Evolutionary conservation across 129 eudicot species (phyloP).

Genomic region (Heracleum sosnowskyi): DNA sequence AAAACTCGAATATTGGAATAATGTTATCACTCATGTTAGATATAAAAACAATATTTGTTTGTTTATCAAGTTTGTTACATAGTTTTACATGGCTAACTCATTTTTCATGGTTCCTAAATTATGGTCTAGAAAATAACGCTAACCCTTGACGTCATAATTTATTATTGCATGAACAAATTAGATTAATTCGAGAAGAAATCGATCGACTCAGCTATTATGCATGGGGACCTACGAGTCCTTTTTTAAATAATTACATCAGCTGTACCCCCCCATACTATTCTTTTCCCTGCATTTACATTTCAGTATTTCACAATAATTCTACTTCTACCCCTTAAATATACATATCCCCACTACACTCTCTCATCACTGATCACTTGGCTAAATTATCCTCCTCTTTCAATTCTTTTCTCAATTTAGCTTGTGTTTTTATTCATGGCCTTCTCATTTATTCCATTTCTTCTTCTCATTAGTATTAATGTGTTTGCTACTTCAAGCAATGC

Average conservation of each 20-base stretch:
- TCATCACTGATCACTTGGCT: background rate
- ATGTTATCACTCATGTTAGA: background rate
- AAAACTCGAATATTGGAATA: background rate
- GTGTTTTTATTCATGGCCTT: background rate
- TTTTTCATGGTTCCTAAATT: background rate
- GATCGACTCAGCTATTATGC: background rate
- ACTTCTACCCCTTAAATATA: background rate
- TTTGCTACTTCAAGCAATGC: background rate
- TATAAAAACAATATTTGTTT: background rate
- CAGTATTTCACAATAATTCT: background rate
- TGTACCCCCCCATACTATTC: constrained; percentile 7
- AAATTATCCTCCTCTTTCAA: background rate
- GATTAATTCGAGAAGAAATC: too few species aligned
- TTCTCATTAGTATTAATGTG: background rate
- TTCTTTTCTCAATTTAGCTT: background rate
- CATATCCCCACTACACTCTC: background rate
- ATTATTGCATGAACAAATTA: too few species aligned
- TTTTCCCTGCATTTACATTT: background rate
- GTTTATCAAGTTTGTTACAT: background rate
- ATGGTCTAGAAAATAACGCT: background rate
- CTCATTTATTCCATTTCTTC: background rate
- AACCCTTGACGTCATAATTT: background rate
- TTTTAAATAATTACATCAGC: background rate
- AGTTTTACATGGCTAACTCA: constrained; percentile 1
- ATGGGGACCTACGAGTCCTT: background rate